A percentile compares a stretch with the other conserved stretches of the same genome.
Conservation (phyloP, 2,329 filamentous ascomycete genomes). For the Hortaea sp. region DNA sequence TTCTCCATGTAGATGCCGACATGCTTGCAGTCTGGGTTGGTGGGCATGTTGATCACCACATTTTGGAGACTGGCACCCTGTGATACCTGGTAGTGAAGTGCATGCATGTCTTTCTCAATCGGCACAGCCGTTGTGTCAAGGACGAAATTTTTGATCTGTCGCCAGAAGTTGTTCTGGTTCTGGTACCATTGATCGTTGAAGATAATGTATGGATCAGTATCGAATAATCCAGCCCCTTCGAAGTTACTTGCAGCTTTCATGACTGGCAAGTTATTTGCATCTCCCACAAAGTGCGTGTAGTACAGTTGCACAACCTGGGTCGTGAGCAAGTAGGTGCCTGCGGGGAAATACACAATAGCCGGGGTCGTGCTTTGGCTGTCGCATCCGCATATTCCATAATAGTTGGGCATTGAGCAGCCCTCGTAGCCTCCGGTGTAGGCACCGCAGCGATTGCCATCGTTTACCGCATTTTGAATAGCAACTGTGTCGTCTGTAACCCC, state of each 20-base stretch:
- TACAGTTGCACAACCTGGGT: slow-evolving; percentile 75
- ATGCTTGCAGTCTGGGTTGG: slow-evolving; percentile 29
- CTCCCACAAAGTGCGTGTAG: slow-evolving; percentile 87
- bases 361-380: slow-evolving; percentile 74
- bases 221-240: slow-evolving; percentile 23
- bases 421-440: not conserved
- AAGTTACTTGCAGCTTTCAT: slow-evolving; percentile 21
- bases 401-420: not conserved
- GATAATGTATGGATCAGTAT: slow-evolving; percentile 24
- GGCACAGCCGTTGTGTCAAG: slow-evolving; percentile 37
- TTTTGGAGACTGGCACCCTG: slow-evolving; percentile 54
- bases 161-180: slow-evolving; percentile 40
- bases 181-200: slow-evolving; percentile 23
- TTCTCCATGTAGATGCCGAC: slow-evolving; percentile 54
- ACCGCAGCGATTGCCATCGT: slow-evolving; percentile 22
- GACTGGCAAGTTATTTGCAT: slow-evolving; percentile 63
- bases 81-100: slow-evolving; percentile 59
- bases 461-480: slow-evolving; percentile 26
- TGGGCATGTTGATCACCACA: slow-evolving; percentile 43
- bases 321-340: slow-evolving; percentile 75
- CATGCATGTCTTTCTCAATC: slow-evolving; percentile 24
- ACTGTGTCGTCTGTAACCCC: slow-evolving; percentile 74
- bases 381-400: slow-evolving; percentile 36
- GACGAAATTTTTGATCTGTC: slow-evolving; percentile 48
- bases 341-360: slow-evolving; percentile 82